Evolutionary conservation across 164 flowering plant genomes (phyloP), one percentile per base, ranked within the genome.

Genomic region (Litsea cubeba): DNA sequence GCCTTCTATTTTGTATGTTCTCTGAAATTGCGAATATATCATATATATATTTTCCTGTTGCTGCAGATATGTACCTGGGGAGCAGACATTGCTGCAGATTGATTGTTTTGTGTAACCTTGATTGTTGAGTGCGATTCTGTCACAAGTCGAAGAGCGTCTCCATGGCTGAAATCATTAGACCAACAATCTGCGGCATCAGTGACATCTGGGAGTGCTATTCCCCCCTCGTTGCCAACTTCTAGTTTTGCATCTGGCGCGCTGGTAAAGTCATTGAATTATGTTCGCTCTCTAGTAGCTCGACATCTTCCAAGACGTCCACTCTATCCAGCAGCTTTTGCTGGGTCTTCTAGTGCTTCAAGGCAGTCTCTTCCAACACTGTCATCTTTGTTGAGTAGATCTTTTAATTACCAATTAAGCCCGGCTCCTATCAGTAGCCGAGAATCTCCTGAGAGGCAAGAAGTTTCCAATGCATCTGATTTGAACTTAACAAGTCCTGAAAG

Each of bases 21-120:
- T 54, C 23, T 57, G 26, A 17, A 50, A 28, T 17, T 60, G 25
- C 18, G 30, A 12, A 60, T 32, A 2, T 25, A 15, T 62, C 32
- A 30, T 17, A 54, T 54, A 15, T 14, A 20, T 7, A 8, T n/a
- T 40, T 51, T 30, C 71, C 60, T 60, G 68, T 32, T 62, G 62
- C 73, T 86, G 81, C 88, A 96, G 99, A 82, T 96, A 94, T 83
- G 86, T 87, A 73, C 99, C 99, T 49, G 83, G 88, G 73, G 95
- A 92, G 83, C 94, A 92, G 85, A 94, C 95, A 26, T 75, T 94
- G 70, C 84, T 78, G 74, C 97, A 87, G 73, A 91, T 96, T 70
- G 97, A 96, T 81, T 87, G 62, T 96, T 96, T 84, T 96, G 98
- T 85, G 74, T 84, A 40, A 86, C 80, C 83, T 86, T 83, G 68